Percentiles rank a stretch among this genome's conserved stretches.
Evolutionary conservation across 768 basidiomycete species (phyloP).

Genomic region (Mycena vitilis): DNA sequence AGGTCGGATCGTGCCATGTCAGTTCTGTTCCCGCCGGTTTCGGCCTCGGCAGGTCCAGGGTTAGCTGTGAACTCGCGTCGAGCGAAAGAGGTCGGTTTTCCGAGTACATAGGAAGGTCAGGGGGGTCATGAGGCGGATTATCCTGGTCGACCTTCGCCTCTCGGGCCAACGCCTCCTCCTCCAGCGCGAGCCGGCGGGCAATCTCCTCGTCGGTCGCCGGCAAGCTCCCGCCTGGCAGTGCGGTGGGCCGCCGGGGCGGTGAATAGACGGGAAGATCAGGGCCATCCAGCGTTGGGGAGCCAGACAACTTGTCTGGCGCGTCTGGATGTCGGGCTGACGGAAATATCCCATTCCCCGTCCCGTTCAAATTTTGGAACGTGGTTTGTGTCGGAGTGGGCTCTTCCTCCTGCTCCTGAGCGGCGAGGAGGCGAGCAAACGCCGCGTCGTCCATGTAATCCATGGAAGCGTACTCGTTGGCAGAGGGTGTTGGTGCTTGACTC

Average conservation of each 20-base stretch:
- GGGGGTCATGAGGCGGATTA: constrained; percentile 22
- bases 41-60: constrained; percentile 38
- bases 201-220: constrained; percentile 44
- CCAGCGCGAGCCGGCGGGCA: constrained; percentile 39
- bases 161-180: constrained; percentile 32
- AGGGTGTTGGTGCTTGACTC: constrained; percentile 8
- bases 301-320: constrained; percentile 3
- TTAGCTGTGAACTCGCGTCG: background rate
- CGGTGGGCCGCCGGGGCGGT: constrained; percentile 3
- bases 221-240: constrained; percentile 36
- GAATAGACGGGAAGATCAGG: constrained; percentile 23
- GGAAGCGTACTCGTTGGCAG: constrained; percentile 12
- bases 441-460: constrained; percentile 32
- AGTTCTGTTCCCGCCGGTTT: constrained; percentile 23
- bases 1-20: constrained; percentile 16
- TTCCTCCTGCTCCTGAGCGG: constrained; percentile 27
- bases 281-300: background rate
- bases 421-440: constrained; percentile 32
- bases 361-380: constrained; percentile 17
- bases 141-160: constrained; percentile 17
- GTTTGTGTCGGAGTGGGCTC: constrained; percentile 29
- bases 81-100: background rate
- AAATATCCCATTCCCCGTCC: background rate
- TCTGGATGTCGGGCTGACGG: constrained; percentile 13
- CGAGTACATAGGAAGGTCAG: constrained; percentile 20